Evolutionary conservation across 2,329 filamentous ascomycete species (phyloP).

Genomic region (Aureobasidium sp.): DNA sequence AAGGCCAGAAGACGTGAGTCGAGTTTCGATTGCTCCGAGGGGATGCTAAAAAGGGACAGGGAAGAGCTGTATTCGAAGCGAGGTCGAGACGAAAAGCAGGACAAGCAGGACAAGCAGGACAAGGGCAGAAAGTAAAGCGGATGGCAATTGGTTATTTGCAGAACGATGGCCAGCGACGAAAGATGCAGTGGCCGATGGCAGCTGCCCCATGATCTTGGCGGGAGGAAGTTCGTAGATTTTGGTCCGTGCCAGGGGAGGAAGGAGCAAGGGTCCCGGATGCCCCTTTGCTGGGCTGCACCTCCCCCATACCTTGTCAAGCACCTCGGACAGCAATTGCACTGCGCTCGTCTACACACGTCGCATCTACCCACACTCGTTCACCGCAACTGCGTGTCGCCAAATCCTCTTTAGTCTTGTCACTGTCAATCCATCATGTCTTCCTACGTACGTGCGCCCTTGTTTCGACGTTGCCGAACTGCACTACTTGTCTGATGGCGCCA

Average conservation of each 20-base stretch:
- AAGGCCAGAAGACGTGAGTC: constrained; percentile 33
- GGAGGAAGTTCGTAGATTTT: background rate
- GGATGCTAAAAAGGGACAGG: constrained; percentile 12
- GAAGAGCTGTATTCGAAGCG: constrained; percentile 27
- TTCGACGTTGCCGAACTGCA: background rate
- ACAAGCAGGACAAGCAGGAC: constrained; percentile 16
- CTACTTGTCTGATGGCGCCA: constrained; percentile 18
- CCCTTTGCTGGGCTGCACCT: constrained; percentile 14
- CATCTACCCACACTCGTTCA: constrained; percentile 12
- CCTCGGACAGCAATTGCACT: constrained; percentile 1
- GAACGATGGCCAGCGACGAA: too few species aligned
- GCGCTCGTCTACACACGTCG: background rate
- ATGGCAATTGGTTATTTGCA: too few species aligned
- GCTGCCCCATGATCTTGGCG: constrained; percentile 9
- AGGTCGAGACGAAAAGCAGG: constrained; percentile 23
- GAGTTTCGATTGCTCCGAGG: background rate
- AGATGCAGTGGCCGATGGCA: too few species aligned
- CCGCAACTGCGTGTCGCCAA: background rate
- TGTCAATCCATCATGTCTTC: constrained; percentile 5
- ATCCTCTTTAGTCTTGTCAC: background rate
- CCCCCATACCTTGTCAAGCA: constrained; percentile 10
- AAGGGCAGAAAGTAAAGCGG: background rate
- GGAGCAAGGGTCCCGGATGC: constrained; percentile 8
- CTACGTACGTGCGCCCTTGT: constrained; percentile 13
- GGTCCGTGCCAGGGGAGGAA: constrained; percentile 11